Evolutionary conservation across 2,329 filamentous ascomycete genomes (phyloP).

Genomic region (Aspergillus cejpii): DNA sequence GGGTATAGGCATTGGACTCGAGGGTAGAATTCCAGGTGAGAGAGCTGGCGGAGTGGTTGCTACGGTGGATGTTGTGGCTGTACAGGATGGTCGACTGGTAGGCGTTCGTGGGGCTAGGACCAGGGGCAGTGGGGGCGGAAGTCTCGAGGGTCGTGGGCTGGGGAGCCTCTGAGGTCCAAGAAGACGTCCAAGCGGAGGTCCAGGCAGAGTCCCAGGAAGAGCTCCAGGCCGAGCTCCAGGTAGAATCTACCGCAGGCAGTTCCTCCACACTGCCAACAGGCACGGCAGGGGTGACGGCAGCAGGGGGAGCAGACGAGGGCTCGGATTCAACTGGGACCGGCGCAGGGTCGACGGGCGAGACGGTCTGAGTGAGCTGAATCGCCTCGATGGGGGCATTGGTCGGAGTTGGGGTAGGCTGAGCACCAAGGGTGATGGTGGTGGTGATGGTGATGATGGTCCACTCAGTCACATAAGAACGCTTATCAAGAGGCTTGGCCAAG

Average conservation of each 20-base stretch:
- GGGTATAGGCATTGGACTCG: slow-evolving; percentile 56
- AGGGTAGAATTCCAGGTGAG: slow-evolving; percentile 61
- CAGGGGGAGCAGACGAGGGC: slow-evolving; percentile 1
- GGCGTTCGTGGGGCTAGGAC: slow-evolving; percentile 10
- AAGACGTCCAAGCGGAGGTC: slow-evolving; percentile 10
- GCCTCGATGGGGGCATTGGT: slow-evolving; percentile 7
- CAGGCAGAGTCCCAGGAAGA: slow-evolving; percentile 11
- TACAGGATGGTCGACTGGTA: slow-evolving; percentile 42
- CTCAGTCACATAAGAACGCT: slow-evolving; percentile 34
- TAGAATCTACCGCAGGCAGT: not conserved
- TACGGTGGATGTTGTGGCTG: slow-evolving; percentile 80
- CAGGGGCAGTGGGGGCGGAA: slow-evolving; percentile 11
- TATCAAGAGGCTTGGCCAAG: slow-evolving; percentile 30
- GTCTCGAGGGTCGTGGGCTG: slow-evolving; percentile 12
- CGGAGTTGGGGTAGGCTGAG: slow-evolving; percentile 11
- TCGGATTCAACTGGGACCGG: not conserved
- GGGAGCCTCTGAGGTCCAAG: slow-evolving; percentile 1
- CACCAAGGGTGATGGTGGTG: slow-evolving; percentile 27
- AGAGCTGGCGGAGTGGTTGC: slow-evolving; percentile 65
- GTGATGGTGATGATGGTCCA: slow-evolving; percentile 35
- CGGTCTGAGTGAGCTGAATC: slow-evolving; percentile 1
- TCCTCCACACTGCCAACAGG: not conserved
- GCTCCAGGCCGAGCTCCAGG: slow-evolving; percentile 1
- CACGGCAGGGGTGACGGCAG: not conserved
- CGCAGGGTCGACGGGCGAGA: not conserved